These are phyloP conservation scores for Viola odorata DNA, from an alignment of 345 rosid species.

Conservation along the genomic window DNA sequence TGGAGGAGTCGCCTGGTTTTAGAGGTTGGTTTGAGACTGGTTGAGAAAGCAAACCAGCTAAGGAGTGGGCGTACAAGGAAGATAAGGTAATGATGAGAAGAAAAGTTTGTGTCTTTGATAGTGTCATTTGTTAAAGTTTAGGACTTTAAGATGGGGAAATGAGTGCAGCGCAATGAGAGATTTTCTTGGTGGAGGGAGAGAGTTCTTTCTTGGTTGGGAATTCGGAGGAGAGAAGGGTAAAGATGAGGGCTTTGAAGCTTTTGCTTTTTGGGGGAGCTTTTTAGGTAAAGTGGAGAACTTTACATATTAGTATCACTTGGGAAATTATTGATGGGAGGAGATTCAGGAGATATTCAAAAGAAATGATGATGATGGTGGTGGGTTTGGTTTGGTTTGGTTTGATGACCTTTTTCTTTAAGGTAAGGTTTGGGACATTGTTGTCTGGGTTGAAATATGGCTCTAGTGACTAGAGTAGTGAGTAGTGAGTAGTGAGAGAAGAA, in stretches of 20 bases:
- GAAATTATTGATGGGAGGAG: constrained; percentile 2
- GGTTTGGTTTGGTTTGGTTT: background rate
- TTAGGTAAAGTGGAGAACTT: background rate
- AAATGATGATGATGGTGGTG: background rate
- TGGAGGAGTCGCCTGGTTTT: constrained; percentile 13
- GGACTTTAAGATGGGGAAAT: background rate
- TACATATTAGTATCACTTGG: background rate
- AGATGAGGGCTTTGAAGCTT: background rate
- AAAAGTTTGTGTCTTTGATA: constrained; percentile 16
- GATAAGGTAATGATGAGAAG: constrained; percentile 17
- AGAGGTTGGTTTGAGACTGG: constrained; percentile 46
- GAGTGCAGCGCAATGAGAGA: background rate
- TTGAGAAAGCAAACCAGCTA: constrained; percentile 49
- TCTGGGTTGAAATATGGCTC: background rate
- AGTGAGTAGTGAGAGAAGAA: background rate
- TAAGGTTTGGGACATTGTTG: background rate
- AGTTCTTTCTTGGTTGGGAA: background rate
- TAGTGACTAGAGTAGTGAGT: background rate
- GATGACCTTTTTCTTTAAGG: background rate
- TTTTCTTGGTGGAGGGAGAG: background rate
- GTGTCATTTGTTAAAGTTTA: constrained; percentile 15
- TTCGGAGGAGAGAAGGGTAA: no score
- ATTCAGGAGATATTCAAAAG: constrained; percentile 32
- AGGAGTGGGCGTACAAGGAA: constrained; percentile 15
- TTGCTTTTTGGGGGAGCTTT: background rate